Evolutionary conservation across 2,329 filamentous ascomycete species (phyloP).

Genomic region (Chaetomiaceae sp.): DNA sequence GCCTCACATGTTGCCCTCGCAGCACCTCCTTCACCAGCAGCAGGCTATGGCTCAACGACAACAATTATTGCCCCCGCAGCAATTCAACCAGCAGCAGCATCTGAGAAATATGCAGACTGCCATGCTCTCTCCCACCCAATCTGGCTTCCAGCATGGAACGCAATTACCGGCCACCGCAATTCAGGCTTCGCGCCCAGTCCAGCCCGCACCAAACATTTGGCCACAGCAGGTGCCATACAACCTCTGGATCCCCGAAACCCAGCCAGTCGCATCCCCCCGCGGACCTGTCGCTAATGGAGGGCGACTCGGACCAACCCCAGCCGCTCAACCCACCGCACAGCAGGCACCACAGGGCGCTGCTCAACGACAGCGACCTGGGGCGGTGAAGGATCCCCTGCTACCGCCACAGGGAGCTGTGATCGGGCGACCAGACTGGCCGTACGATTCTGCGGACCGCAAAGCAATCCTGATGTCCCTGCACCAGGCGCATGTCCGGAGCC

Average conservation of each 20-base stretch:
- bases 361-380: background rate
- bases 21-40: background rate
- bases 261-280: background rate
- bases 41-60: background rate
- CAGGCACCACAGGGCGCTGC: background rate
- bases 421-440: conserved; percentile 36
- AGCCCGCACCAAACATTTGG: background rate
- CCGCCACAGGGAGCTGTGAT: conserved; percentile 26
- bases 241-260: background rate
- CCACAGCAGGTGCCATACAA: background rate
- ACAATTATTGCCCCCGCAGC: background rate
- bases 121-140: background rate
- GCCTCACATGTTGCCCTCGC: background rate
- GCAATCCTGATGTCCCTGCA: conserved; percentile 44
- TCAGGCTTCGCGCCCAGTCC: background rate
- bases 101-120: background rate
- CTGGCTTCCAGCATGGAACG: background rate
- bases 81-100: conserved; percentile 4
- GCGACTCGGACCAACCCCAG: background rate
- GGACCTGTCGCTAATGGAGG: background rate
- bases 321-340: background rate
- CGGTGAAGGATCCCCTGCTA: conserved; percentile 15
- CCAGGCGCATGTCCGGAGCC: conserved; percentile 45
- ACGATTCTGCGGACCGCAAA: conserved; percentile 38
- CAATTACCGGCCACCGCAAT: background rate